Conservation (phyloP, 2,329 filamentous ascomycete genomes). For the Cladosporium sp. region DNA sequence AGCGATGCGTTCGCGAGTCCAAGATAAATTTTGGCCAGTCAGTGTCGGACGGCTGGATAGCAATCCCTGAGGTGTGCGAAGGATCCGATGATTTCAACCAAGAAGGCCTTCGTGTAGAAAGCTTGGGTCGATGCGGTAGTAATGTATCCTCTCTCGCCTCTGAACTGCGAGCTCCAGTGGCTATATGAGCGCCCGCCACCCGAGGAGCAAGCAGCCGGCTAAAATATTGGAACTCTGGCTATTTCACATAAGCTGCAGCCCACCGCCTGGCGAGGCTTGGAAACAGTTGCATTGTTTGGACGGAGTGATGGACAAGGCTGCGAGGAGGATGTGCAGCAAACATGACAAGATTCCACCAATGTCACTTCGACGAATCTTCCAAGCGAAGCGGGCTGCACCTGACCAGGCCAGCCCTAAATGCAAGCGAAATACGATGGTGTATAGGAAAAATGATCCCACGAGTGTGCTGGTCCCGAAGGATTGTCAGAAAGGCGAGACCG, state of each 20-base stretch:
- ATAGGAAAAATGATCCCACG: constrained; percentile 7
- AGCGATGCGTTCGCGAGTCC: background rate
- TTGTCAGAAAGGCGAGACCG: too few species aligned
- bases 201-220: background rate
- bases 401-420: background rate
- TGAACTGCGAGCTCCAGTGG: too few species aligned
- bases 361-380: constrained; percentile 2
- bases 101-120: too few species aligned
- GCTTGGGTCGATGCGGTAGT: too few species aligned
- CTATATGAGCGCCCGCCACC: too few species aligned
- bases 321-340: background rate
- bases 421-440: constrained; percentile 3
- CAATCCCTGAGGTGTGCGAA: too few species aligned
- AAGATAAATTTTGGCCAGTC: background rate
- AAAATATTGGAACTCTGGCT: background rate
- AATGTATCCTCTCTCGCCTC: too few species aligned
- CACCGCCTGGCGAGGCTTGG: background rate
- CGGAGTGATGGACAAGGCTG: background rate
- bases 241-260: background rate
- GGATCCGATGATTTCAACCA: too few species aligned
- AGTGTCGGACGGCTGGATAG: background rate
- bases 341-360: constrained; percentile 9
- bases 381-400: constrained; percentile 10
- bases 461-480: background rate
- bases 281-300: constrained; percentile 5